Percentiles rank a stretch among this genome's conserved stretches.
Conservation (phyloP, 2,329 filamentous ascomycete genomes). For the Emydomyces testavorans region DNA sequence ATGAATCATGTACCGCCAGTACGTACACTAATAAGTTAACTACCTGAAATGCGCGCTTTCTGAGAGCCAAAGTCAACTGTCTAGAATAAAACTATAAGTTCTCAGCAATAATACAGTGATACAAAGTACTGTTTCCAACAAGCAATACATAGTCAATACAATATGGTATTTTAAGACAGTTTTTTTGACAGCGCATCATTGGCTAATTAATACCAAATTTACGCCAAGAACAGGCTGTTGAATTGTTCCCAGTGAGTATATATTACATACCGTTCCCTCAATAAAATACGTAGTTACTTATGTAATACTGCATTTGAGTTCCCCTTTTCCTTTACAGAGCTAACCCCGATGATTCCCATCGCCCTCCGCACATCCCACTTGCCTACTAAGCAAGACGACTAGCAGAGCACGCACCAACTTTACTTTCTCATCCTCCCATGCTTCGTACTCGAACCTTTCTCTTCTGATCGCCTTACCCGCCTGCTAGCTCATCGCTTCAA, state of each 20-base stretch:
- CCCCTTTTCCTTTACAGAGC: background rate
- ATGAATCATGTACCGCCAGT: too few species aligned
- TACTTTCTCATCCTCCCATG: conserved; percentile 1
- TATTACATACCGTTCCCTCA: background rate
- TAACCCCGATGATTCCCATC: conserved; percentile 9
- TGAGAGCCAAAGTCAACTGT: too few species aligned
- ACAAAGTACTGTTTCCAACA: too few species aligned
- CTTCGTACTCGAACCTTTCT: conserved; percentile 5
- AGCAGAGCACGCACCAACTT: conserved; percentile 9
- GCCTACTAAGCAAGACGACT: conserved; percentile 2
- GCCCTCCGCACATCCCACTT: conserved; percentile 9
- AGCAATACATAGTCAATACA: too few species aligned
- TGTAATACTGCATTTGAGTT: background rate
- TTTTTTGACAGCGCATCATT: too few species aligned
- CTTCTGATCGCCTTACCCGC: conserved; percentile 1
- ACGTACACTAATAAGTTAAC: too few species aligned
- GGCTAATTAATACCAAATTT: background rate
- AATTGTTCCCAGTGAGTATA: background rate
- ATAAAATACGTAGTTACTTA: background rate
- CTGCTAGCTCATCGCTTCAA: background rate
- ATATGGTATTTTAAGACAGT: too few species aligned
- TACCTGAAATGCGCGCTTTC: too few species aligned
- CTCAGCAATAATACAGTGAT: too few species aligned
- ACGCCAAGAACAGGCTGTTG: background rate
- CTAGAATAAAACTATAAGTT: too few species aligned